A percentile compares a stretch with the other conserved stretches of the same genome.
Conservation (phyloP, 345 rosid genomes). For the Citrus medica region DNA sequence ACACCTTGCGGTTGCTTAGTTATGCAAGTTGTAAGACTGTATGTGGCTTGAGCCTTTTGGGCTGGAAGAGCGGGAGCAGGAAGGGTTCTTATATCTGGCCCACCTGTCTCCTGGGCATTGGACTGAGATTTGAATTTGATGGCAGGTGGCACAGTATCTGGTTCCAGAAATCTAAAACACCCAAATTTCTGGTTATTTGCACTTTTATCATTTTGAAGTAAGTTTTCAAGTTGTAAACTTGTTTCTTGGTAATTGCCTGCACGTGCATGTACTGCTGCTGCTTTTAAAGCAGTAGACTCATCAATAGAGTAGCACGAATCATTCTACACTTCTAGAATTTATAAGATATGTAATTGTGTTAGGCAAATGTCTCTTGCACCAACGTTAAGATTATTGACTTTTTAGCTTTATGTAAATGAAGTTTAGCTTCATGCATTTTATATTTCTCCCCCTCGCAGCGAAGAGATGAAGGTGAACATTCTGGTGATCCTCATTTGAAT, state of each 20-base stretch:
- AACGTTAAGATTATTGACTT: not conserved
- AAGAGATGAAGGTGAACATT: constrained; percentile 27
- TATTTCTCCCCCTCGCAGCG: constrained; percentile 16
- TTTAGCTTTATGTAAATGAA: not conserved
- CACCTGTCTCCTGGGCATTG: not conserved
- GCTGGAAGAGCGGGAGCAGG: not conserved
- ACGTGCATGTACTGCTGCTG: not conserved
- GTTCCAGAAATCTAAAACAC: not conserved
- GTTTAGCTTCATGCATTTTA: not conserved
- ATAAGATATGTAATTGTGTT: not conserved
- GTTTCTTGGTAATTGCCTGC: not conserved
- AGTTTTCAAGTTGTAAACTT: not conserved
- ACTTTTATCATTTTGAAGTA: not conserved
- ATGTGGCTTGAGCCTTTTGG: not conserved
- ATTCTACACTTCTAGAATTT: not conserved
- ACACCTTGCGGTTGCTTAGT: not conserved
- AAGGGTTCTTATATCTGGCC: not conserved
- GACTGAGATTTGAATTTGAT: not conserved
- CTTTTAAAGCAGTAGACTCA: not conserved
- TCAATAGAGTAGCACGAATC: not conserved
- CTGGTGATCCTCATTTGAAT: constrained; percentile 15
- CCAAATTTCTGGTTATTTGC: not conserved
- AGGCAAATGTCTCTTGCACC: not conserved
- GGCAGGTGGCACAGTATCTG: not conserved
- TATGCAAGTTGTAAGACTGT: no score